Evolutionary conservation across 176 grass and related monocot genomes (phyloP), one percentile per base, ranked within the genome.

Genomic region (Aegilops sharonensis): DNA sequence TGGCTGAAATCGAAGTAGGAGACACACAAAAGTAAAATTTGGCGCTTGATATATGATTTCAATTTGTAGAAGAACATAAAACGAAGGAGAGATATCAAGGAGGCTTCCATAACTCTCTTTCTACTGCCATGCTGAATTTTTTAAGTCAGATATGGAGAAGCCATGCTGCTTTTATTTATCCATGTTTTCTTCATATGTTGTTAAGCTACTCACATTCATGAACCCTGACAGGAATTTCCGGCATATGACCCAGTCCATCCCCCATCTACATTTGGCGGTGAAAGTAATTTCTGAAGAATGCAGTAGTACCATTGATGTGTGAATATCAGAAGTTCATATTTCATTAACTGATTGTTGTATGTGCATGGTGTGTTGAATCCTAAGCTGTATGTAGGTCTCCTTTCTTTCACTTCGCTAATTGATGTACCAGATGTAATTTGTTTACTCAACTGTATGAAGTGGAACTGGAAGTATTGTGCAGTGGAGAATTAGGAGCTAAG

Each of bases 281-380:
- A 72, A 81, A 82, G 78, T 57, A 81, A 88, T 78, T 91, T 91
- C 82, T 88, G 82, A 91, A 82, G 87, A 80, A 70, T 43, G 52
- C 50, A 52, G 48, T 39, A 54, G 77, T 66, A 63, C 10, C 61
- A 88, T 84, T 70, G 37, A 63, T 81, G 6, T 85, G 77, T 84
- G 64, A 81, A 85, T 80, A 88, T 63, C 82, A 72, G 23, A 90
- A 78, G 64, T 32, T 56, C 15, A 43, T 81, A 31, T 84, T 35
- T 60, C 76, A 64, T 72, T 12, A 62, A 72, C 77, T 12, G 63
- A 85, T 69, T 90, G 78, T 78, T 88, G 77, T 72, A 81, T 91
- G 77, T 81, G 63, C 21, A 64, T 78, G 39, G 29, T 61, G 56
- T 81, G 61, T 81, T 69, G 50, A 32, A 14, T 50, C 60, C 25